These are phyloP conservation scores for Suhomyces panamericanus DNA, from an alignment of 1,139 yeast genomes.

Conservation along the genomic window DNA sequence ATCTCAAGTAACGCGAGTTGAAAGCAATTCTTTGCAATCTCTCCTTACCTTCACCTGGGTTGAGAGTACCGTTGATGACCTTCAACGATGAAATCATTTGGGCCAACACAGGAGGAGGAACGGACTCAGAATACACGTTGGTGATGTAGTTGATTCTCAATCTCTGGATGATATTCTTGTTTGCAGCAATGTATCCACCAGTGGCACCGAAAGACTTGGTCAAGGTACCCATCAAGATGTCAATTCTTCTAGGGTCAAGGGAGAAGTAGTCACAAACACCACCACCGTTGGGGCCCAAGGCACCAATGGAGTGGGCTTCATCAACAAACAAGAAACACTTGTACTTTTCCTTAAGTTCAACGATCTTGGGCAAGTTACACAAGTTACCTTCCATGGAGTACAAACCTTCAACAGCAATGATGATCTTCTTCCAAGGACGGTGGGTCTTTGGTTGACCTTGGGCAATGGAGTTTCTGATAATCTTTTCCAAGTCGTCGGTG, in stretches of 20 bases:
- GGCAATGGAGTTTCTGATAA: slow-evolving; percentile 83
- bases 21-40: slow-evolving; percentile 92
- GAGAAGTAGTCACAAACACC: slow-evolving; percentile 95
- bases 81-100: slow-evolving; percentile 82
- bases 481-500: slow-evolving; percentile 74
- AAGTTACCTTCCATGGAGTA: slow-evolving; percentile 98
- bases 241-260: slow-evolving; percentile 72
- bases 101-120: slow-evolving; percentile 86
- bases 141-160: slow-evolving; percentile 74
- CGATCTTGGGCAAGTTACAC: slow-evolving; percentile 77
- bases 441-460: slow-evolving; percentile 97
- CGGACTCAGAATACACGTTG: slow-evolving; percentile 77
- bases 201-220: slow-evolving; percentile 98
- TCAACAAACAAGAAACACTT: slow-evolving; percentile 89
- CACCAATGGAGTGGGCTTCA: slow-evolving; percentile 98
- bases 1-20: slow-evolving; percentile 87
- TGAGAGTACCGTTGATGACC: slow-evolving; percentile 75
- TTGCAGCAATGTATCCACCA: slow-evolving; percentile 92
- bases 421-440: slow-evolving; percentile 95
- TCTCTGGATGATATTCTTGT: slow-evolving; percentile 65
- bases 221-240: slow-evolving; percentile 93
- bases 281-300: slow-evolving; percentile 89
- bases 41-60: slow-evolving; percentile 92
- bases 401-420: slow-evolving; percentile 92
- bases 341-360: slow-evolving; percentile 78